Base-by-base conservation (phyloP, 2,329 filamentous ascomycete genomes). In the Clarireedia sp. region DNA sequence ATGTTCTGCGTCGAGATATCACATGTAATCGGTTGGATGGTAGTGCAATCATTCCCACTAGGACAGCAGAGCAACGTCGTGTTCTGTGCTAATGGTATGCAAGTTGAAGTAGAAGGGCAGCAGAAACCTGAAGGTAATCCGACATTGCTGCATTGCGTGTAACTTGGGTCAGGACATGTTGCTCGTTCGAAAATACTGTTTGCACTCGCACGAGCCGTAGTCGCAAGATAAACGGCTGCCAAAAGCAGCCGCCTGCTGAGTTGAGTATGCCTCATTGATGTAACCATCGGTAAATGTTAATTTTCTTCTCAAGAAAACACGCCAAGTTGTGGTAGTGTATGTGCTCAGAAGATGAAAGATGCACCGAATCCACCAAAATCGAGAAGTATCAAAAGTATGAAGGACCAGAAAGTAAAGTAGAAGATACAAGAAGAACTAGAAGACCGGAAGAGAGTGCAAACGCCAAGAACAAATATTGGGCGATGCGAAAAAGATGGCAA, bases 41-140 rank as follows among this genome's bases (percentile, higher is more conserved):
- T 74, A n/a, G 71, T 62, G 72, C 87, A 91, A 63, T 75, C 74
- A 37, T 63, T 64, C 37, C 76, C 79, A 1, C 69, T 60, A 1
- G 86, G 86, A 66, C 87, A 91, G 73, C 87, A 91, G 48, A 90
- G 73, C 14, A 85, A 76, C 0, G 86, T 87, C 5, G 84, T 85
- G 45, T 75, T 72, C n/a, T 73, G 80, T 10, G 84, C 84, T 47
- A 90, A 76, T 1, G 76, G 64, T 41, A 81, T 72, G 70, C 87
- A 91, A 2, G 67, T 75, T 6, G 75, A 72, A 17, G 68, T 70
- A 26, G 70, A 58, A 3, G 77, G 70, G 66, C 87, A 91, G 74
- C 86, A 90, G 67, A 90, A 89, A 67, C 78, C 75, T 51, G 72
- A 73, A 1, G 86, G 84, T 21, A 88, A 74, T 29, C 72, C 74